Evolutionary conservation across 2,329 filamentous ascomycete species (phyloP).

Genomic region (Penicillium janthinellum): DNA sequence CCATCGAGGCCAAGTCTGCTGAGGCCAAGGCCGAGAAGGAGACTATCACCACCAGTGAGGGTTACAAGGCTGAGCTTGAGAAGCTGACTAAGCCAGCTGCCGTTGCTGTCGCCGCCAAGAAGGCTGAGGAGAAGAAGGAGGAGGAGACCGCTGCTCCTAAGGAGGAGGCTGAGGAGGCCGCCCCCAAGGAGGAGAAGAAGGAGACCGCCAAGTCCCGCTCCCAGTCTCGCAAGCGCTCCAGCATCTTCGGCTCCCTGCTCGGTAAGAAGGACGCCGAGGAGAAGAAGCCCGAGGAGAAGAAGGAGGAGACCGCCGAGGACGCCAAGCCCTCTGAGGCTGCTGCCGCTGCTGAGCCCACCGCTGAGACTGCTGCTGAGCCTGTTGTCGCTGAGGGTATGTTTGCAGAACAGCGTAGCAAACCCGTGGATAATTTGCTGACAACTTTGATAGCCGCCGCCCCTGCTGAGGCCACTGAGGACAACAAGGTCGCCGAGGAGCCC

Average conservation of each 20-base stretch:
- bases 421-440: constrained; percentile 29
- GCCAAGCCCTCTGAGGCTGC: constrained; percentile 36
- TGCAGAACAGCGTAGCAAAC: neutral
- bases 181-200: constrained; percentile 38
- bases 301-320: constrained; percentile 48
- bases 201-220: constrained; percentile 61
- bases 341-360: constrained; percentile 20
- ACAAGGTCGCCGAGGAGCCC: constrained; percentile 39
- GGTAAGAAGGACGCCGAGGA: constrained; percentile 61
- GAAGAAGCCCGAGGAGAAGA: constrained; percentile 47
- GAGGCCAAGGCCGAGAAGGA: constrained; percentile 64
- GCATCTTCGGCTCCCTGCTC: constrained; percentile 59
- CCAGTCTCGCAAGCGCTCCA: constrained; percentile 60
- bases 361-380: constrained; percentile 13
- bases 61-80: constrained; percentile 84
- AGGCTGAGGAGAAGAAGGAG: constrained; percentile 24
- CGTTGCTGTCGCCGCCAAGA: constrained; percentile 33
- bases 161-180: constrained; percentile 38
- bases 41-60: constrained; percentile 73
- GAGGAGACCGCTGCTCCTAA: constrained; percentile 33
- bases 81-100: constrained; percentile 58
- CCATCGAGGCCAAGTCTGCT: constrained; percentile 79
- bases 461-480: constrained; percentile 57
- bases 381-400: constrained; percentile 24
- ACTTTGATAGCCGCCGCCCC: constrained; percentile 42